Base-by-base conservation (phyloP, 1,139 yeast genomes). In the Tardiomyces blankii region DNA sequence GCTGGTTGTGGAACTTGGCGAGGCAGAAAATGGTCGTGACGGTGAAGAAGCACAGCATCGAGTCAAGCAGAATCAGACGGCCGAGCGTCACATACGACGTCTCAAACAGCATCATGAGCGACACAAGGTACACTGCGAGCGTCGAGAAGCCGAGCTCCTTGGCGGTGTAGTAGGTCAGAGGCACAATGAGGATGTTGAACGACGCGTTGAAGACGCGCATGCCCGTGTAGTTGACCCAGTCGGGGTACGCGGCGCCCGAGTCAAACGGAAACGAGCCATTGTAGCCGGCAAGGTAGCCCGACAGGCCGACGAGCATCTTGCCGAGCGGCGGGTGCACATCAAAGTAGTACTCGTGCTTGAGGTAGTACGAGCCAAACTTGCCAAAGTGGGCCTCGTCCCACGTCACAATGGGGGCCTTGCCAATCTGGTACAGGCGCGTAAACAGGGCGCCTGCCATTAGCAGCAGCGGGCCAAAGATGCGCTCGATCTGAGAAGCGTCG, bases 281-380 rank as follows among this genome's bases (percentile, higher is more conserved):
- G 70, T 88, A 91, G 42, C 95, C 95, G 35, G 96, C 96, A 54
- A 93, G 61, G 60, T 83, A 88, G 14, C 98, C 99, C 13, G 96
- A 85, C 40, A 93, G 72, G 1, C 96, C 99, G 53, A 89, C 89
- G 52, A 93, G 74, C 96, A 93, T 88, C 67, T 93, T 93, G 38
- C 97, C 98, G 58, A 93, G 75, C 1, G 98, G 98, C 45, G 99
- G 99, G 65, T 91, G 99, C 49, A 91, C 98, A 68, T 91, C 99
- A 63, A 88, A 96, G 66, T 89, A 89, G 64, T 88, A 89, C 59
- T 88, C 94, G 61, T 86, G 95, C 70, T 89, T 81, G 55, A 89
- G 71, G 68, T 89, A 89, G 65, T 86, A 85, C 13, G 96, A 85
- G 46, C 96, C 96, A 63, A 89, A 89, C 64, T 87, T 88, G 51